These are phyloP conservation scores for Saturnispora besseyi DNA, from an alignment of 805 yeast species.

Conservation along the genomic window DNA sequence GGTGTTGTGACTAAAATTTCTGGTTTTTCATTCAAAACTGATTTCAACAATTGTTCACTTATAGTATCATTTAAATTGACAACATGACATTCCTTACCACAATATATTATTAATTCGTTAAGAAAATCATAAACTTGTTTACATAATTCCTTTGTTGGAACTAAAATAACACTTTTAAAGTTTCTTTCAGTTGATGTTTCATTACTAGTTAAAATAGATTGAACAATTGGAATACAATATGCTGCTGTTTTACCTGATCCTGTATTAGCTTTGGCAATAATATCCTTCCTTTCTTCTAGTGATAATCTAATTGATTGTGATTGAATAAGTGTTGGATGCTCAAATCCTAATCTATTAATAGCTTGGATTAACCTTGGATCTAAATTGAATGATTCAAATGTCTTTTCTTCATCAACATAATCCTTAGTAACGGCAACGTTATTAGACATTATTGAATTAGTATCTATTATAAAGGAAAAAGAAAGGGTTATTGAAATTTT, in stretches of 20 bases:
- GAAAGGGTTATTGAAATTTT: neutral
- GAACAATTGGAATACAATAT: constrained; percentile 78
- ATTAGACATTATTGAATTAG: constrained; percentile 14
- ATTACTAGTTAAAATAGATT: constrained; percentile 49
- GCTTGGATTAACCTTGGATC: constrained; percentile 85
- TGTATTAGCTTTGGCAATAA: constrained; percentile 88
- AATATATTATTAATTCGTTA: constrained; percentile 57
- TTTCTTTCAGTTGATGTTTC: constrained; percentile 18
- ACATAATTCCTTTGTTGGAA: constrained; percentile 89
- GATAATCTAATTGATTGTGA: constrained; percentile 89
- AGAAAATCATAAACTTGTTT: constrained; percentile 72
- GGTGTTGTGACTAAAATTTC: constrained; percentile 86
- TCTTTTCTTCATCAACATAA: constrained; percentile 58
- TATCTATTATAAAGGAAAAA: neutral
- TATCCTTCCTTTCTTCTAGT: constrained; percentile 79
- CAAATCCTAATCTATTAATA: constrained; percentile 67
- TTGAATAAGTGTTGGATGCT: constrained; percentile 84
- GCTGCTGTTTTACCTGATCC: constrained; percentile 97
- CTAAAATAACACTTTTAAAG: constrained; percentile 61
- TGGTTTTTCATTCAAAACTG: constrained; percentile 66
- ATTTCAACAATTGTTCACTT: constrained; percentile 60
- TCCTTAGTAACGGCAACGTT: constrained; percentile 50
- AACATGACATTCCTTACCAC: constrained; percentile 54
- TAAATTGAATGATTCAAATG: constrained; percentile 68
- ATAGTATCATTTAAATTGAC: constrained; percentile 57